A percentile compares a stretch with the other conserved stretches of the same genome.
Evolutionary conservation across 2,329 filamentous ascomycete genomes (phyloP).

Genomic region (Fusarium robinianum): DNA sequence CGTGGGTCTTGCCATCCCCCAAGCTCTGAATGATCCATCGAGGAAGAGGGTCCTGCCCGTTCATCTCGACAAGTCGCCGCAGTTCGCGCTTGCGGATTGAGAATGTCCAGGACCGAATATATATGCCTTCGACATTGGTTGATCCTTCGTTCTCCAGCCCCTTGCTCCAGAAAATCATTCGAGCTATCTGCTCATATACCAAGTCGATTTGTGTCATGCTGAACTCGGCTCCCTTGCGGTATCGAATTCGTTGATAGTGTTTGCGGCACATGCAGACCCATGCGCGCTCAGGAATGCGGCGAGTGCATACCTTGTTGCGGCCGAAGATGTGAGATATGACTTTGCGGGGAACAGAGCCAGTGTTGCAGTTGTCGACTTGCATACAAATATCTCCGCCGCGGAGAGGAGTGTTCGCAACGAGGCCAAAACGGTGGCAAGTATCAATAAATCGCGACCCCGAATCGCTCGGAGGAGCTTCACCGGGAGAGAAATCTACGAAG

Average conservation of each 20-base stretch:
- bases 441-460: conserved; percentile 29
- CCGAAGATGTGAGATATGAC: conserved; percentile 82
- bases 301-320: conserved; percentile 78
- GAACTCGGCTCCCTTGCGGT: conserved; percentile 66
- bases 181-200: conserved; percentile 63
- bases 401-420: conserved; percentile 22
- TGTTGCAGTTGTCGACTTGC: conserved; percentile 62
- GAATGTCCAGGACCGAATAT: conserved; percentile 59
- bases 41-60: conserved; percentile 30
- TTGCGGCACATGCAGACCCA: conserved; percentile 83
- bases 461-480: conserved; percentile 8
- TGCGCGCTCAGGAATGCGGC: conserved; percentile 67
- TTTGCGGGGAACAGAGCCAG: conserved; percentile 68
- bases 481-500: conserved; percentile 4
- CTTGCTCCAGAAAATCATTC: conserved; percentile 66
- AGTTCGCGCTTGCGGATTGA: conserved; percentile 68
- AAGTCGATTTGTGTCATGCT: conserved; percentile 66
- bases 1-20: conserved; percentile 53
- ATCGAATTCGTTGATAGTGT: conserved; percentile 77
- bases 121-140: conserved; percentile 38
- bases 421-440: conserved; percentile 22
- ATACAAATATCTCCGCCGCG: conserved; percentile 51
- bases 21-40: conserved; percentile 55
- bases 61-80: conserved; percentile 52
- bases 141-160: conserved; percentile 45